Conservation (phyloP, 2,329 filamentous ascomycete species). For the Aspergillus melleus region DNA sequence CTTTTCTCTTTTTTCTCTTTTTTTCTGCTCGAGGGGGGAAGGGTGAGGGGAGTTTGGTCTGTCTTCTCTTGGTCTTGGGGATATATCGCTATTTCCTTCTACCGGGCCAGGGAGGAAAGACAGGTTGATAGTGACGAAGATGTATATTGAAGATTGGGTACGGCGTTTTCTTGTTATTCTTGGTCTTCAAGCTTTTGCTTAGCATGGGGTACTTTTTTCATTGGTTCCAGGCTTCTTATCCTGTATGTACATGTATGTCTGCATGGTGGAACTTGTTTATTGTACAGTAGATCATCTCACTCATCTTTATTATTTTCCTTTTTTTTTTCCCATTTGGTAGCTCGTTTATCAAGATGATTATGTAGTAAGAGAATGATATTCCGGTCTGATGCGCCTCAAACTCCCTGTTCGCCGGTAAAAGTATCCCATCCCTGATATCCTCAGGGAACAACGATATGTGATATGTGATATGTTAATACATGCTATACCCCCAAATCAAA, state of each 20-base stretch:
- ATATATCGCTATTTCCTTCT: neutral
- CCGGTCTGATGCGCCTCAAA: slow-evolving; percentile 2
- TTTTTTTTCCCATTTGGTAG: neutral
- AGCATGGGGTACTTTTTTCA: neutral
- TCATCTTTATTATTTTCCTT: neutral
- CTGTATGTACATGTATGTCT: slow-evolving; percentile 7
- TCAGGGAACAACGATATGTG: neutral
- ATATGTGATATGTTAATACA: neutral
- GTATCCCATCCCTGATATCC: neutral
- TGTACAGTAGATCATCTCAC: slow-evolving; percentile 11
- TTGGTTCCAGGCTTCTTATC: neutral
- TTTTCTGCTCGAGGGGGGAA: neutral
- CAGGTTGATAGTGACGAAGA: too few species aligned
- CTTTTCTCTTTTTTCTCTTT: neutral
- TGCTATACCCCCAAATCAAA: slow-evolving; percentile 18
- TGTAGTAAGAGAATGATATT: neutral
- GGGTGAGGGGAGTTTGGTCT: neutral
- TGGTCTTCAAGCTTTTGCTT: neutral
- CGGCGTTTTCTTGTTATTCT: neutral
- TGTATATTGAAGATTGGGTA: neutral
- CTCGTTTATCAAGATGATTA: neutral
- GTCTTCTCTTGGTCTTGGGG: neutral
- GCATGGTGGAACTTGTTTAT: neutral
- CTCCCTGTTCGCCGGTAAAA: neutral
- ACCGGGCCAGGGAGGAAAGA: too few species aligned